Conservation (phyloP, 73 alveolate species). For the Paramecium biaurelia region DNA sequence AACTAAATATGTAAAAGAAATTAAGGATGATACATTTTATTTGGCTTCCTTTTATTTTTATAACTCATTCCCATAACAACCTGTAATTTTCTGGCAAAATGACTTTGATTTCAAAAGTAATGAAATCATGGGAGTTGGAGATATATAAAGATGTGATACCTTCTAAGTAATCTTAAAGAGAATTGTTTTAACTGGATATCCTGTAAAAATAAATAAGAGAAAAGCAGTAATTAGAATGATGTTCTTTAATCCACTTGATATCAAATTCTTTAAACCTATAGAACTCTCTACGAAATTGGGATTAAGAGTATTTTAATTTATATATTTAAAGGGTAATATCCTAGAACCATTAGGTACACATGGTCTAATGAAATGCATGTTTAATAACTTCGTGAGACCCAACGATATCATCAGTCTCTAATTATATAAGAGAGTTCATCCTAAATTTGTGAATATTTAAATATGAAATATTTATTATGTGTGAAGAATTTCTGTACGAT, state of each 20-base stretch:
- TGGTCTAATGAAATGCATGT: conserved; percentile 99
- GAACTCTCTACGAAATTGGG: conserved; percentile 98
- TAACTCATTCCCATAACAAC: conserved; percentile 85
- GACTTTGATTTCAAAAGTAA: conserved; percentile 71
- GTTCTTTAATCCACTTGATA: conserved; percentile 92
- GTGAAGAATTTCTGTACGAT: not conserved
- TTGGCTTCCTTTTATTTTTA: conserved; percentile 85
- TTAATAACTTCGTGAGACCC: conserved; percentile 94
- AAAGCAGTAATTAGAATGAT: conserved; percentile 95
- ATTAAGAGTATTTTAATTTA: conserved; percentile 71
- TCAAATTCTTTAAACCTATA: conserved; percentile 97
- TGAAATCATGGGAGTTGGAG: conserved; percentile 86
- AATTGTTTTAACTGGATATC: conserved; percentile 99
- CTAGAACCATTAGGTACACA: conserved; percentile 99
- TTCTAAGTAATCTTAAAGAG: conserved; percentile 94
- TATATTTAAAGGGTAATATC: conserved; percentile 41
- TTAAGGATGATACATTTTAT: conserved; percentile 78
- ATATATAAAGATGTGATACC: conserved; percentile 88
- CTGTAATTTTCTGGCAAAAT: conserved; percentile 81
- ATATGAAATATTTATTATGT: conserved; percentile 12
- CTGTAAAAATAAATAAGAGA: conserved; percentile 96
- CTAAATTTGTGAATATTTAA: conserved; percentile 62
- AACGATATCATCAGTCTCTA: conserved; percentile 96
- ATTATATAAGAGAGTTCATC: conserved; percentile 93
- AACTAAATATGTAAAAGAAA: conserved; percentile 81